Conservation (phyloP, 163 green algal species). For the Picocystis sp. region DNA sequence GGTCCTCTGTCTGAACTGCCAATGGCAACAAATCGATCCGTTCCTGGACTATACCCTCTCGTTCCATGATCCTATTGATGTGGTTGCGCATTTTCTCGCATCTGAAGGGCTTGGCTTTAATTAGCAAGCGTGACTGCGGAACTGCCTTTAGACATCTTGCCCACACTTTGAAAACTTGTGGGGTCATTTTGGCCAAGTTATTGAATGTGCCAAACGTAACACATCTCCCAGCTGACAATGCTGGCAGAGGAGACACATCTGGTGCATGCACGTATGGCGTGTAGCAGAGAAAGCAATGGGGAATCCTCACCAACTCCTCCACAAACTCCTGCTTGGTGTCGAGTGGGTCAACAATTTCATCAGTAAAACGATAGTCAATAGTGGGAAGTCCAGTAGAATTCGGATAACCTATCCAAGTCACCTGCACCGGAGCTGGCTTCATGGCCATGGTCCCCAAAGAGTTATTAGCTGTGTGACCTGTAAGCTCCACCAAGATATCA, state of each 20-base stretch:
- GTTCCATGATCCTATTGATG: slow-evolving; percentile 21
- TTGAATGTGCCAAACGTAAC: slow-evolving; percentile 98
- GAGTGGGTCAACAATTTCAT: slow-evolving; percentile 58
- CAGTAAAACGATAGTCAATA: slow-evolving; percentile 87
- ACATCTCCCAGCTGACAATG: slow-evolving; percentile 45
- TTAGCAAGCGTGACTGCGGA: slow-evolving; percentile 58
- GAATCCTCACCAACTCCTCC: slow-evolving; percentile 75
- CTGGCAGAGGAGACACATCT: slow-evolving; percentile 50
- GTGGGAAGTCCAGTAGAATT: slow-evolving; percentile 78
- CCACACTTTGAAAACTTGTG: slow-evolving; percentile 38
- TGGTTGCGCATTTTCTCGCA: slow-evolving; percentile 36
- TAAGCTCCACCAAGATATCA: slow-evolving; percentile 93
- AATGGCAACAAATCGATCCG: slow-evolving; percentile 83
- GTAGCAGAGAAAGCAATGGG: slow-evolving; percentile 93
- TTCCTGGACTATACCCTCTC: slow-evolving; percentile 28
- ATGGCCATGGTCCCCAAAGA: slow-evolving; percentile 64
- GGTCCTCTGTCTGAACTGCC: slow-evolving; percentile 43
- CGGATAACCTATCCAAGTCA: slow-evolving; percentile 95
- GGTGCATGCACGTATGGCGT: slow-evolving; percentile 62
- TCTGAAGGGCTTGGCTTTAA: slow-evolving; percentile 94
- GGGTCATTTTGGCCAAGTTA: slow-evolving; percentile 87
- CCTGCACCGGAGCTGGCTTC: slow-evolving; percentile 67
- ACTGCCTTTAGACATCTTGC: slow-evolving; percentile 26
- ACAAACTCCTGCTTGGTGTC: slow-evolving; percentile 60
- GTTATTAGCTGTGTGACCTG: slow-evolving; percentile 92